Conservation (phyloP, 1,284 basidiomycete species). For the Leucoagaricus sp. region DNA sequence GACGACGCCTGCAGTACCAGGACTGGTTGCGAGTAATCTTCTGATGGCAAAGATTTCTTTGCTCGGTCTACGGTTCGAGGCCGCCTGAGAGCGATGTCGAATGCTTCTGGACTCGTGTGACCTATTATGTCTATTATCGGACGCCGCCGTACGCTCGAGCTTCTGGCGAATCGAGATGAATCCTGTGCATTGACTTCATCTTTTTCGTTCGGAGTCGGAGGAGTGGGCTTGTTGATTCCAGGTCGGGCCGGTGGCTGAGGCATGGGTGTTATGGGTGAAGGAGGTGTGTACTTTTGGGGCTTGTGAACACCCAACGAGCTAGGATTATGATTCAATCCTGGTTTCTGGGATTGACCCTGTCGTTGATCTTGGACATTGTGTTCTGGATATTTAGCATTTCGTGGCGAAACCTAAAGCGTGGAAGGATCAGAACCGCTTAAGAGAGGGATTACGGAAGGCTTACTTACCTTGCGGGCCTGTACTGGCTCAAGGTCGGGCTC, state of each 20-base stretch:
- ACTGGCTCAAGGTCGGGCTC: slow-evolving; percentile 21
- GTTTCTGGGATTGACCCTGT: not conserved
- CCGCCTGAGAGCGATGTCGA: slow-evolving; percentile 24
- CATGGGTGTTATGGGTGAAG: slow-evolving; percentile 46
- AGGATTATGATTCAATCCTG: not conserved
- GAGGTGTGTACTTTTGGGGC: slow-evolving; percentile 23
- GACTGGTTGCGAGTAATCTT: slow-evolving; percentile 10
- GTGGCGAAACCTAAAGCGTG: slow-evolving; percentile 3
- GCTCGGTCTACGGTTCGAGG: slow-evolving; percentile 20
- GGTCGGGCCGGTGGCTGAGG: slow-evolving; percentile 35
- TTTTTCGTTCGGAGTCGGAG: slow-evolving; percentile 20
- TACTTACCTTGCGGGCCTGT: slow-evolving; percentile 1
- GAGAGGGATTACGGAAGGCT: not conserved
- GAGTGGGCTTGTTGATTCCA: slow-evolving; percentile 34
- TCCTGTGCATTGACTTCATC: not conserved
- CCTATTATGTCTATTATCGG: slow-evolving; percentile 36
- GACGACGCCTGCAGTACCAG: slow-evolving; percentile 10
- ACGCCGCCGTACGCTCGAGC: slow-evolving; percentile 32
- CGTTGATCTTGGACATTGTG: not conserved
- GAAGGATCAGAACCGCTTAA: not conserved
- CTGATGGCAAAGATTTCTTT: not conserved
- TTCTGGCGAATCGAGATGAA: slow-evolving; percentile 12
- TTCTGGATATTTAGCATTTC: not conserved
- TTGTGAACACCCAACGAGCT: not conserved
- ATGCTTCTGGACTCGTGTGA: slow-evolving; percentile 31